A percentile compares a stretch with the other conserved stretches of the same genome.
These are phyloP conservation scores for Fusarium torreyae DNA, from an alignment of 2,329 filamentous ascomycete genomes.

Conservation along the genomic window DNA sequence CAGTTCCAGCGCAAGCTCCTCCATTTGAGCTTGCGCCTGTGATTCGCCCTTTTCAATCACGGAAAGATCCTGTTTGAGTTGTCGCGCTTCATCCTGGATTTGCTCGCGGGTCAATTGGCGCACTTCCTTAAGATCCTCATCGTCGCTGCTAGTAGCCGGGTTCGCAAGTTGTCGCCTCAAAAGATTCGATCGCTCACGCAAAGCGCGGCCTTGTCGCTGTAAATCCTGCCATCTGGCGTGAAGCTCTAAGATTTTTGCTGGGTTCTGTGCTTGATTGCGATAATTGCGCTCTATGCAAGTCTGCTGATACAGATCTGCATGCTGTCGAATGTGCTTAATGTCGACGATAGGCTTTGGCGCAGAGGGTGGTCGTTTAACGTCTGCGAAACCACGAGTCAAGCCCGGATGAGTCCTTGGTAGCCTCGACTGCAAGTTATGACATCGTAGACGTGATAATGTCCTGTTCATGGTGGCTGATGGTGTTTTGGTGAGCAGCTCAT, in stretches of 20 bases:
- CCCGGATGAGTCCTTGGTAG: constrained; percentile 16
- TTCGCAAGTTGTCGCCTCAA: constrained; percentile 70
- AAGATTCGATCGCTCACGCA: constrained; percentile 77
- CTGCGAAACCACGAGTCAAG: constrained; percentile 45
- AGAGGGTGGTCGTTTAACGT: constrained; percentile 70
- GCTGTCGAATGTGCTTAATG: constrained; percentile 90
- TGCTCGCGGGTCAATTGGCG: constrained; percentile 61
- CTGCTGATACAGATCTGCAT: constrained; percentile 82
- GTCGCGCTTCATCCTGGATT: constrained; percentile 74
- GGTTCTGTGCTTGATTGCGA: constrained; percentile 67
- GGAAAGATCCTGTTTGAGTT: constrained; percentile 74
- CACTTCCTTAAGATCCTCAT: constrained; percentile 58
- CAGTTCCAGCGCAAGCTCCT: constrained; percentile 80
- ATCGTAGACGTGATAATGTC: constrained; percentile 48
- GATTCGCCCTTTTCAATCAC: constrained; percentile 74
- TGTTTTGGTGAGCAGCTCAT: constrained; percentile 43
- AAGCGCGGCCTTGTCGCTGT: constrained; percentile 71
- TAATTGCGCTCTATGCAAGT: constrained; percentile 94
- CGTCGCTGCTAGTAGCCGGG: constrained; percentile 63
- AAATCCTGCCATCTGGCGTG: constrained; percentile 72
- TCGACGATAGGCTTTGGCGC: constrained; percentile 87
- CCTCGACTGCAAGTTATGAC: constrained; percentile 41
- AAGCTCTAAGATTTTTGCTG: constrained; percentile 69
- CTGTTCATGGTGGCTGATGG: constrained; percentile 53
- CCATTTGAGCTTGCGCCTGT: constrained; percentile 75